These are phyloP conservation scores for Fusarium redolens DNA, from an alignment of 2,329 filamentous ascomycete genomes.

Conservation along the genomic window DNA sequence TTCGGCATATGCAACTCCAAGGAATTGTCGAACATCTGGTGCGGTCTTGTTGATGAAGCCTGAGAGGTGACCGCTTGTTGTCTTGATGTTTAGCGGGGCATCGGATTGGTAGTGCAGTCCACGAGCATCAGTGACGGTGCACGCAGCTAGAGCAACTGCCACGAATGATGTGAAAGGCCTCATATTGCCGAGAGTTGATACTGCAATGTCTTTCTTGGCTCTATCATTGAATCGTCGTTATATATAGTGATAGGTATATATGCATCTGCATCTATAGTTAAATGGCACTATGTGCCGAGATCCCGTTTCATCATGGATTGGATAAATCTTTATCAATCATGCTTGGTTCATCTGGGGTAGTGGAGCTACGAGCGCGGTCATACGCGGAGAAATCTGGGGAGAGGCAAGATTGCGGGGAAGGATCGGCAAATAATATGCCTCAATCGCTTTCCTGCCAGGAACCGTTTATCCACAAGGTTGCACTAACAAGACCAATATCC, in stretches of 20 bases:
- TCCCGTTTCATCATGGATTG: not conserved
- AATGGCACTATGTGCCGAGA: not conserved
- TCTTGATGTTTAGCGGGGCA: not conserved
- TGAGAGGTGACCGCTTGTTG: constrained; percentile 4
- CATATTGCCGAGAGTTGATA: not conserved
- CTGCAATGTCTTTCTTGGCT: not conserved
- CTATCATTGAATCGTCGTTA: too few species aligned
- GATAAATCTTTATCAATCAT: constrained; percentile 17
- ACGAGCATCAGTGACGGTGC: not conserved
- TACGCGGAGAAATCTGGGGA: constrained; percentile 20
- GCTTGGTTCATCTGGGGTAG: not conserved
- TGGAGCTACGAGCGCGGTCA: not conserved
- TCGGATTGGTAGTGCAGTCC: not conserved
- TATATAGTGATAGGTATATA: not conserved
- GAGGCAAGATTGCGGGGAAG: not conserved
- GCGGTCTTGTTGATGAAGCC: constrained; percentile 11
- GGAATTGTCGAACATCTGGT: constrained; percentile 9
- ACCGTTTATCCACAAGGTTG: not conserved
- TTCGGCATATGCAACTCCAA: constrained; percentile 13
- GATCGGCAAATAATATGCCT: not conserved
- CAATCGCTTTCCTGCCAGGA: not conserved
- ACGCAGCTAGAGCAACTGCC: not conserved
- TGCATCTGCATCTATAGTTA: not conserved
- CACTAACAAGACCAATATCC: not conserved
- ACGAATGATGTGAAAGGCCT: not conserved